Evolutionary conservation across 768 basidiomycete species (phyloP), one percentile per base, ranked within the genome.

Genomic region (Phylloporus rhodoxanthus): DNA sequence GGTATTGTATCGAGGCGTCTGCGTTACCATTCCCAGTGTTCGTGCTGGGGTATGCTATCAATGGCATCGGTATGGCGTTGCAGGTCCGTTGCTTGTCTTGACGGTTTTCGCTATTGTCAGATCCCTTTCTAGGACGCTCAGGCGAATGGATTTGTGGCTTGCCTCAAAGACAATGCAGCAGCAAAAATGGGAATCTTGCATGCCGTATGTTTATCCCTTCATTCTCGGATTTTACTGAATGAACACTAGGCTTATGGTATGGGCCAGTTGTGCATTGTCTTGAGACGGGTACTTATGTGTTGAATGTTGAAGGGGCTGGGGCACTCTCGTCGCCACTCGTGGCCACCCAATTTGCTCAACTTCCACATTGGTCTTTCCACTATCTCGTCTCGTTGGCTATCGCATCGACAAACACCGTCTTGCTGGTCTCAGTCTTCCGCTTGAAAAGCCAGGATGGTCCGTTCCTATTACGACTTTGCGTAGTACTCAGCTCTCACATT

Each of bases 321-420:
- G 85, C 85, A 2, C 68, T 87, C 9, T 71, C 71, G 8, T 66
- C 90, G 0, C 91, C 92, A 3, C 74, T 94, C 15, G 80, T 85
- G 0, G 77, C 91, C 0, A 94, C 92, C 0, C 86, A 91, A 50
- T 93, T 94, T 55, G 73, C 87, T 0, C 78, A 80, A 48, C 57
- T 79, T 20, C 64, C 55, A 0, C 75, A 70, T 29, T 92, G 90
- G 91, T 86, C 82, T 1, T 84, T 86, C 63, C 85, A 91, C 62
- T 93, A 82, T 59, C 72, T 91, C 8, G 70, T 70, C 1, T 88
- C 87, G 0, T 66, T 91, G 0, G 84, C 80, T 1, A 55, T 93
- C n/a, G 80, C 86, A 0, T 47, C 80, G 14, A 54, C 70, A 36
- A 90, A 87, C 54, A 71, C 75, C 1, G 33, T 75, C 11, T 45